Base-by-base conservation (phyloP, 2,329 filamentous ascomycete species). In the Colletotrichum lupini region DNA sequence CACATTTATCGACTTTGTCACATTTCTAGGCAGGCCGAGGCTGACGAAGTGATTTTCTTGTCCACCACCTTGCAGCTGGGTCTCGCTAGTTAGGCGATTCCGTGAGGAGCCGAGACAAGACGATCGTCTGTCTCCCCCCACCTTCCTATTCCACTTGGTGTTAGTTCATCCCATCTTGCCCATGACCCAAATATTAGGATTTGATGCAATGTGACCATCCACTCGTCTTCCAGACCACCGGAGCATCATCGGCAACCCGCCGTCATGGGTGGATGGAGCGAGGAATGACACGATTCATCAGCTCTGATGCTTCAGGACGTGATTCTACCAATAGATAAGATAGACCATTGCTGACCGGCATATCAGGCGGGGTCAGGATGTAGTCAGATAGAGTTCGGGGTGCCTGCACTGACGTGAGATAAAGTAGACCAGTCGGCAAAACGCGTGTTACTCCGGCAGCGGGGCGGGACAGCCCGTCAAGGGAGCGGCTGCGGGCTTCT, bases 391-490 rank as follows among this genome's bases (percentile, higher is more conserved):
- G n/a, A 30, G 37, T 11, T 22, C 24, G 22, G 6, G 16, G 62
- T 37, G n/a, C 46, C 24, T 46, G 6, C 32, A 30, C 49, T 56
- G 52, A 56, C 62, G 62, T 65, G 52, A 57, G 52, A 19, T 32
- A 14, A 12, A 56, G 49, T 42, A 24, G 32, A 42, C 62, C 62
- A 65, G 49, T 46, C 52, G 62, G 32, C 14, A 26, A 16, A 9
- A 22, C 19, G 52, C 52, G 32, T 19, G 32, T 6, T 5, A 12
- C 16, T 52, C 60, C 24, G 35, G 11, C 52, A 55, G 61, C 11
- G 19, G 62, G n/a, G 32, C 62, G 62, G 62, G 52, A 65, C 35
- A 52, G 52, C 8, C 62, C 62, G 62, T 22, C 24, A 46, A 65
- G 62, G 62, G 28, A 65, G 52, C 62, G 52, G 32, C 62, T 35